phyloP scores from a whole-genome alignment of 1,284 basidiomycete species.

The Irpex sp. region DNA sequence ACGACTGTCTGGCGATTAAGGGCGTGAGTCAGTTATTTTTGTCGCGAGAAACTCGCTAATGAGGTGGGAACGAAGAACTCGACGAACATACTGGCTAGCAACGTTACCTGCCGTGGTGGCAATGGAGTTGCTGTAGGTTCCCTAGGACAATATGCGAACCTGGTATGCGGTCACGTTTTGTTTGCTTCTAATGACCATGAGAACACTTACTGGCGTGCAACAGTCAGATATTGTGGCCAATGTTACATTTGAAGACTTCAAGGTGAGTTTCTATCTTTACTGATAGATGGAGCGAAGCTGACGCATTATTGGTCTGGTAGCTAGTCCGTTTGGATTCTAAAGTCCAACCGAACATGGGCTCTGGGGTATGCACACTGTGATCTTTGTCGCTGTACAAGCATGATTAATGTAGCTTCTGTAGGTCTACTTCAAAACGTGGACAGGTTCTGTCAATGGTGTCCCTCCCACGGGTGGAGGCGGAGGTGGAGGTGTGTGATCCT shows the following conservation, averaged over 20 bases:
- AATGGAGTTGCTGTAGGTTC: conserved; percentile 66
- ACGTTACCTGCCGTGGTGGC: conserved; percentile 57
- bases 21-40: conserved; percentile 36
- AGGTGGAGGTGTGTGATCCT: conserved; percentile 37
- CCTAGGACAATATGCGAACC: conserved; percentile 54
- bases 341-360: conserved; percentile 53
- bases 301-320: conserved; percentile 23
- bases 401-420: conserved; percentile 20
- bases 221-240: conserved; percentile 57
- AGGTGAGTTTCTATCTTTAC: conserved; percentile 26
- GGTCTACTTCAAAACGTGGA: conserved; percentile 68
- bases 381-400: not conserved
- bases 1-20: conserved; percentile 68
- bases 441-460: conserved; percentile 47
- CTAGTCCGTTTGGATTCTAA: conserved; percentile 41
- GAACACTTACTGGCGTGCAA: not conserved
- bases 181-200: not conserved
- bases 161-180: conserved; percentile 31
- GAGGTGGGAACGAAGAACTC: conserved; percentile 40
- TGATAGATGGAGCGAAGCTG: not conserved
- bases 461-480: conserved; percentile 66
- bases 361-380: conserved; percentile 34
- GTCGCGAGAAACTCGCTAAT: not conserved
- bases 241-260: conserved; percentile 48
- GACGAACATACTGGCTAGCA: conserved; percentile 46